Evolutionary conservation across 192 early-diverging fungal species (phyloP).

Genomic region (Coemansia sp.): DNA sequence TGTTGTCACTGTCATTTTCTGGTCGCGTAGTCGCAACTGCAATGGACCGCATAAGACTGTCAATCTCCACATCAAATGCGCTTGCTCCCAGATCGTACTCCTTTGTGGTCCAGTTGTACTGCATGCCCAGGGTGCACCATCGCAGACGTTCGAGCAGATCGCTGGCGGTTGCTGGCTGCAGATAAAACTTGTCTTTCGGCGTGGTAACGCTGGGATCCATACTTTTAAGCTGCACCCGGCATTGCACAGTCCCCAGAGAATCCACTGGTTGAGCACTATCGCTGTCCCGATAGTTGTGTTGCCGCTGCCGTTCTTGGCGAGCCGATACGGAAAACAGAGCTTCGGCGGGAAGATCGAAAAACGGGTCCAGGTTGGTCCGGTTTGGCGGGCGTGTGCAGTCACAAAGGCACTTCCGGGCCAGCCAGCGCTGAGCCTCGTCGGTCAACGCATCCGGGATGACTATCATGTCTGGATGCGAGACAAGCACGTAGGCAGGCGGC

Average conservation of each 20-base stretch:
- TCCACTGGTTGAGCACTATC: constrained; percentile 29
- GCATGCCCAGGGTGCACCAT: constrained; percentile 76
- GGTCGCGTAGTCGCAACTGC: constrained; percentile 63
- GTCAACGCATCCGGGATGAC: constrained; percentile 79
- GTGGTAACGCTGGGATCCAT: constrained; percentile 27
- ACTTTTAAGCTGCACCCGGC: constrained; percentile 36
- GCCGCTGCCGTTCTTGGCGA: not conserved
- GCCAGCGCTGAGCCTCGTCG: constrained; percentile 64
- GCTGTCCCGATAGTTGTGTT: constrained; percentile 52
- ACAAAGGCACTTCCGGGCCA: constrained; percentile 72
- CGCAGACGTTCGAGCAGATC: constrained; percentile 53
- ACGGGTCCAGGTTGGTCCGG: constrained; percentile 85
- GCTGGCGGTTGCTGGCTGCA: constrained; percentile 17
- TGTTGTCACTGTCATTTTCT: not conserved
- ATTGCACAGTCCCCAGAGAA: constrained; percentile 24
- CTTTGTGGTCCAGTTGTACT: constrained; percentile 82
- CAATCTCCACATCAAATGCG: constrained; percentile 70
- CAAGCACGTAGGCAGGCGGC: constrained; percentile 41
- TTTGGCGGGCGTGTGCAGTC: constrained; percentile 80
- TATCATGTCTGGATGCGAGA: constrained; percentile 66
- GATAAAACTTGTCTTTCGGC: constrained; percentile 34
- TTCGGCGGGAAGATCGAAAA: constrained; percentile 70
- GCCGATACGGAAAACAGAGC: constrained; percentile 36
- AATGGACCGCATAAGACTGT: constrained; percentile 62
- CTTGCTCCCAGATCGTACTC: constrained; percentile 60